Evolutionary conservation across 176 grass and related monocot species (phyloP), one percentile per base, ranked within the genome.

Genomic region (Olyra latifolia): DNA sequence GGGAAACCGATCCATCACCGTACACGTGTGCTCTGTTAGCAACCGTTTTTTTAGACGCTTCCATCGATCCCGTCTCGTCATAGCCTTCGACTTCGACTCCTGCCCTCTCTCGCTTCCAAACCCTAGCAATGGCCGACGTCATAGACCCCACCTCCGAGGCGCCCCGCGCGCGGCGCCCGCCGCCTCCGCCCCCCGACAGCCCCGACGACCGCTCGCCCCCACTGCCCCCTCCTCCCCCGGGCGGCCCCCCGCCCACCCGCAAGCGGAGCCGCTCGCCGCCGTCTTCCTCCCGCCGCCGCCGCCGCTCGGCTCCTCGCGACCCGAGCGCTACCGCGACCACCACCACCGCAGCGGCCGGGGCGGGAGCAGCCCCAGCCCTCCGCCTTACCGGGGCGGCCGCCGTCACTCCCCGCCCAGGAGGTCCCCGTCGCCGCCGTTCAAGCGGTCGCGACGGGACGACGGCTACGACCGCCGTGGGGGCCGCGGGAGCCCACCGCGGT

Each of bases 61-160:
- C 83, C 40, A 59, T 11, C 19, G 45, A 47, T 22, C 53, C 22
- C 6, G 5, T 42, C 61, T 17, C 55, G 66, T 55, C n/a, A 5
- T 8, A 52, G 10, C 56, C 9, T 24, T 54, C 44, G 19, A 39
- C 64, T 58, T 11, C 55, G 12, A 35, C 19, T 35, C 46, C 24
- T 29, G n/a, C 46, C 72, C 60, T 3, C 2, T 35, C 35, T 47
- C 29, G 61, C 55, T 43, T 39, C 70, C 69, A 89, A 89, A 89
- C 87, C 87, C 87, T 85, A 89, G 25, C 83, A 74, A 99, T 99
- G 96, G 92, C 96, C 41, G 92, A 99, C 62, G 96, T 95, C 62
- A 66, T 94, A 10, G 96, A 99, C 66, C 83, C 84, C 70, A 52
- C 84, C 84, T 69, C 84, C 78, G 96, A 93, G 29, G 81, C 84